A percentile compares a stretch with the other conserved stretches of the same genome.
Evolutionary conservation across 371 early-diverging fungal genomes (phyloP).

Genomic region (Mucor plumbeus): DNA sequence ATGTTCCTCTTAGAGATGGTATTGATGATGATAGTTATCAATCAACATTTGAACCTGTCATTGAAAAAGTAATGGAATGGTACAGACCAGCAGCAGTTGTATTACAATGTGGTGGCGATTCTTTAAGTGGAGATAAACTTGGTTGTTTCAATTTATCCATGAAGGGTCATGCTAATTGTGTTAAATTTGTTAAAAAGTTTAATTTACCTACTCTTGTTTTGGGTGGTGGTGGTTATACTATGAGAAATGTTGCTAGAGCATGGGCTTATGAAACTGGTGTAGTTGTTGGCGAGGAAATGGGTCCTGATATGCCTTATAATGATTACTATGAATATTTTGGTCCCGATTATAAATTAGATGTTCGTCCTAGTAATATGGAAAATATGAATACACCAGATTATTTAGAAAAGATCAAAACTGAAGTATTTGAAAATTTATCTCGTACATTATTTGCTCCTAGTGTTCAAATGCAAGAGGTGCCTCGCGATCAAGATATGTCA

Average conservation of each 20-base stretch:
- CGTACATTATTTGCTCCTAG: slow-evolving; percentile 80
- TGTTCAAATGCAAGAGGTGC: slow-evolving; percentile 61
- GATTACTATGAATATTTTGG: slow-evolving; percentile 88
- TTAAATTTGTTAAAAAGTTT: slow-evolving; percentile 87
- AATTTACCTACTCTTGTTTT: slow-evolving; percentile 89
- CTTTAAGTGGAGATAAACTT: slow-evolving; percentile 97
- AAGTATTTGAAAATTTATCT: slow-evolving; percentile 80
- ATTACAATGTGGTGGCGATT: slow-evolving; percentile 99
- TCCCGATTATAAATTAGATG: slow-evolving; percentile 86
- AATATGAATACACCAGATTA: slow-evolving; percentile 85
- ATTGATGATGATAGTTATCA: slow-evolving; percentile 94
- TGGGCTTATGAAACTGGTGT: slow-evolving; percentile 98
- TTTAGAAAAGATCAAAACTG: slow-evolving; percentile 71
- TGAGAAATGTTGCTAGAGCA: slow-evolving; percentile 92
- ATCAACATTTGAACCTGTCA: slow-evolving; percentile 93
- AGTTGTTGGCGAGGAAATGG: slow-evolving; percentile 68
- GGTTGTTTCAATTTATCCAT: slow-evolving; percentile 99
- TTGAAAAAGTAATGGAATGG: slow-evolving; percentile 91
- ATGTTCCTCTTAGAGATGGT: slow-evolving; percentile 94
- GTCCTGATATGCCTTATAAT: slow-evolving; percentile 76
- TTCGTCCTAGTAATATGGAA: slow-evolving; percentile 89
- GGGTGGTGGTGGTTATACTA: slow-evolving; percentile 99
- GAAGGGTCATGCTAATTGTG: slow-evolving; percentile 87
- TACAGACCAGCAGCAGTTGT: slow-evolving; percentile 97
- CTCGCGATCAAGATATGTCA: slow-evolving; percentile 47